These are phyloP conservation scores for Diphasiastrum complanatum DNA, from an alignment of 83 land plant species.

Conservation along the genomic window DNA sequence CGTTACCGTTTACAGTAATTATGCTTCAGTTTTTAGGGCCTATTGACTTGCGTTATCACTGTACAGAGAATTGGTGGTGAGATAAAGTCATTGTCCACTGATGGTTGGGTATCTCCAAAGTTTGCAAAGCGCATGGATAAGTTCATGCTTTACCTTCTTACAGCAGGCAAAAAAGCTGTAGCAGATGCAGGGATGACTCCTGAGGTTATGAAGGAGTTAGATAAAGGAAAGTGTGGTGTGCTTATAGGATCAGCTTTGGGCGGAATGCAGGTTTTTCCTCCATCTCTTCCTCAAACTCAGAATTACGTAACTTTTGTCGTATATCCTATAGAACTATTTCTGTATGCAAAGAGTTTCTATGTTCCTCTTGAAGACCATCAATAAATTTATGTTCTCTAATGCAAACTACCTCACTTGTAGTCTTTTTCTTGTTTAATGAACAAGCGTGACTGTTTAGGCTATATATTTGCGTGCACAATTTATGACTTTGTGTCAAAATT, in stretches of 20 bases:
- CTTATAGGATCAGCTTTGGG: conserved; percentile 97
- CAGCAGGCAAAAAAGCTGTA: conserved; percentile 95
- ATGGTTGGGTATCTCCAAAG: conserved; percentile 97
- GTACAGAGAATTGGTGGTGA: conserved; percentile 94
- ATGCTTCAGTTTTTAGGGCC: too few relatives aligned
- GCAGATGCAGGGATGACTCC: conserved; percentile 65
- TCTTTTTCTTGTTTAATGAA: too few relatives aligned
- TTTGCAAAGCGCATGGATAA: conserved; percentile 89
- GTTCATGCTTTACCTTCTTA: conserved; percentile 91
- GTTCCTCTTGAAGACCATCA: too few relatives aligned
- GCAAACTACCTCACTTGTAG: too few relatives aligned
- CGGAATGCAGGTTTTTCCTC: conserved; percentile 76
- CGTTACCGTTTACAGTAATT: too few relatives aligned
- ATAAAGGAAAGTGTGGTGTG: conserved; percentile 75
- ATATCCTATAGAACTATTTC: too few relatives aligned
- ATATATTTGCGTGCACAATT: too few relatives aligned
- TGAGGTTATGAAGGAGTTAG: conserved; percentile 58
- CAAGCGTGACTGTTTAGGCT: too few relatives aligned
- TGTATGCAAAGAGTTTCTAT: too few relatives aligned
- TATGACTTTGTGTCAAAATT: too few relatives aligned
- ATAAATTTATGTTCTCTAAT: too few relatives aligned
- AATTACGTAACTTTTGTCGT: too few relatives aligned
- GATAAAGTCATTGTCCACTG: conserved; percentile 87
- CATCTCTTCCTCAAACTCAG: background rate
- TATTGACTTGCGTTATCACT: background rate